phyloP scores from a whole-genome alignment of 2,329 filamentous ascomycete species.

The Neonectria magnoliae region DNA sequence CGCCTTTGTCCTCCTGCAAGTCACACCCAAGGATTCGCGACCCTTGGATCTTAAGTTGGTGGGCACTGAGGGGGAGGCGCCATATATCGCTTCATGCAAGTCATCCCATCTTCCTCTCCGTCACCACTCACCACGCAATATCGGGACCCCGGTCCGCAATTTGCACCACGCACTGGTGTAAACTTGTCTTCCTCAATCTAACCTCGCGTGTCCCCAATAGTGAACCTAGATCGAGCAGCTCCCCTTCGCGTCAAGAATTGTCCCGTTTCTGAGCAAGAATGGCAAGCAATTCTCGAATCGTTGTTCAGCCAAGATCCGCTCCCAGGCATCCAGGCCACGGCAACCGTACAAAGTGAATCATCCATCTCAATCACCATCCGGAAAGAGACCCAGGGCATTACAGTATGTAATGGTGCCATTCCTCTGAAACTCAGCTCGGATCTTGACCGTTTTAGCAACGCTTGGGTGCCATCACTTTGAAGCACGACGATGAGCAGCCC shows the following conservation, averaged over 20 bases:
- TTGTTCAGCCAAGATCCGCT: constrained; percentile 64
- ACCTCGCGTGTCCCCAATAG: constrained; percentile 47
- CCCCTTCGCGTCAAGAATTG: constrained; percentile 64
- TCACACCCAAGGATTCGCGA: constrained; percentile 59
- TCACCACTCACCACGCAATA: constrained; percentile 24
- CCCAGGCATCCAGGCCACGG: constrained; percentile 67
- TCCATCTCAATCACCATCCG: constrained; percentile 70
- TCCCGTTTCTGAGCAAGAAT: constrained; percentile 70
- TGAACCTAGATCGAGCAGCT: constrained; percentile 65
- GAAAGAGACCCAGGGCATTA: constrained; percentile 74
- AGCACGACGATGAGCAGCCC: constrained; percentile 64
- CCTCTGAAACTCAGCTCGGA: constrained; percentile 19
- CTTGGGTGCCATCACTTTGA: constrained; percentile 71
- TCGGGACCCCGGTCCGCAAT: constrained; percentile 30
- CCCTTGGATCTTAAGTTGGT: constrained; percentile 73
- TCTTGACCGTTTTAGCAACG: constrained; percentile 64
- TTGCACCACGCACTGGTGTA: constrained; percentile 31
- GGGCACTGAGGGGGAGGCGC: constrained; percentile 72
- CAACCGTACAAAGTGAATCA: constrained; percentile 63
- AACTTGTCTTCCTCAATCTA: constrained; percentile 33
- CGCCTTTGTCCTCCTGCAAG: constrained; percentile 69
- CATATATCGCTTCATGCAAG: constrained; percentile 69
- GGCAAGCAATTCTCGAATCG: constrained; percentile 68
- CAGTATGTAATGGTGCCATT: constrained; percentile 56
- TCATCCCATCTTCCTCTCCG: constrained; percentile 40